Evolutionary conservation across 495 filamentous ascomycete species (phyloP), one percentile per base, ranked within the genome.

Genomic region (Friedmanniomyces endolithicus): DNA sequence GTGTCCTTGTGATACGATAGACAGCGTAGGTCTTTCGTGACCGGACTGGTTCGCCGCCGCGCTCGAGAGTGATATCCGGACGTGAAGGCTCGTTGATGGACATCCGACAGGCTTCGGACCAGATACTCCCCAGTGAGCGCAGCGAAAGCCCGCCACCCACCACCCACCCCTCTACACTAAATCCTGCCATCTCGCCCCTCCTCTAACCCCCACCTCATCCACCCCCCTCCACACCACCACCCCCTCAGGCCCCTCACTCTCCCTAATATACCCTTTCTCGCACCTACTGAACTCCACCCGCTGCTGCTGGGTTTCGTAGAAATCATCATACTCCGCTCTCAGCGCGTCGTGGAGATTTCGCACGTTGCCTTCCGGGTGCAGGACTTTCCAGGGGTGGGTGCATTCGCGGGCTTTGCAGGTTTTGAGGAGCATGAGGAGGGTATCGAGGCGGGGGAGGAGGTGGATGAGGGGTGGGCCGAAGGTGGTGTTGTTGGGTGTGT

Each of bases 201-300:
- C 35, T 45, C 29, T 31, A 11, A 41, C 19, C 2, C 25, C 34
- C 19, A 39, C 49, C 2, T 31, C 27, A 3, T 27, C 34, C 19
- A 39, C 49, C 2, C n/a, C n/a, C n/a, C 11, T 23, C 40, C 22
- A 50, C 23, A n/a, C 43, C 17, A 43, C 14, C n/a, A 23, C 17
- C 6, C 57, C 23, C 20, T 33, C 34, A 55, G 79, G 77, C 0
- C 82, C 82, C 61, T 85, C 82, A 0, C 78, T 75, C 46, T 78
- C 78, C 0, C 78, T 34, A 12, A 85, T 67, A 49, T 83, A 81
- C 9, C 82, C 82, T 34, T 64, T 50, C 64, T 81, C 82, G 57
- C 82, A 85, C 34, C 75, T 72, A 37, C 71, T 66, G 34, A 52
- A 52, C 31, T 29, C 1, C 4, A 52, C 24, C 2, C 50, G 50